A percentile compares a stretch with the other conserved stretches of the same genome.
Evolutionary conservation across 106 monocot genomes (phyloP).

Genomic region (Platanthera zijinensis): DNA sequence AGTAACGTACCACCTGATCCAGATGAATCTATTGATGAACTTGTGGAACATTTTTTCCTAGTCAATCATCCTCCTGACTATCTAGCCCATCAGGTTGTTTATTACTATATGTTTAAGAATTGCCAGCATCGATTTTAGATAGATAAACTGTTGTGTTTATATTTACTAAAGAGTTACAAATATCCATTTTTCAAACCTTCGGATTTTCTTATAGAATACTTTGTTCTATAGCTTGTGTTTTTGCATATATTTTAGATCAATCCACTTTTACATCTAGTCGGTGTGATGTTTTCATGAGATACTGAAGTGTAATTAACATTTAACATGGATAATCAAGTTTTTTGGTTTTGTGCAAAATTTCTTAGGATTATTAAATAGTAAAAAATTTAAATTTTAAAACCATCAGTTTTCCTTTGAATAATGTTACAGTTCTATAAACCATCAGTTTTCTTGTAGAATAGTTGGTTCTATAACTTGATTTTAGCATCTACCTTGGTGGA

Average conservation of each 20-base stretch:
- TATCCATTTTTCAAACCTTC: background rate
- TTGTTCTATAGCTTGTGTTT: background rate
- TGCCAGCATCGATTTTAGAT: background rate
- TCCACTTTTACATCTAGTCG: background rate
- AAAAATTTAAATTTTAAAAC: no score
- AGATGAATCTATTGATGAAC: constrained; percentile 55
- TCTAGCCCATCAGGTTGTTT: constrained; percentile 48
- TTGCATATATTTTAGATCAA: no score
- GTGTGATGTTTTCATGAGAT: no score
- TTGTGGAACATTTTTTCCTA: constrained; percentile 62
- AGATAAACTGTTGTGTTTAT: background rate
- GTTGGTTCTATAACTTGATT: no score
- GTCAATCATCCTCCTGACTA: constrained; percentile 66
- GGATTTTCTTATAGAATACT: background rate
- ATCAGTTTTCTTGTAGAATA: no score
- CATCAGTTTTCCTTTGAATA: no score
- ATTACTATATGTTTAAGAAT: background rate
- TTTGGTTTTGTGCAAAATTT: no score
- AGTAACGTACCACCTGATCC: constrained; percentile 57
- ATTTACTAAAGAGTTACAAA: background rate
- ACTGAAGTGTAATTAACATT: background rate
- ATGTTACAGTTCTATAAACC: no score
- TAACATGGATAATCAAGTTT: background rate
- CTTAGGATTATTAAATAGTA: no score
- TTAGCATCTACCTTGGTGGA: no score